Conservation (phyloP, 176 grass and related monocot species). For the Carex parvula region DNA sequence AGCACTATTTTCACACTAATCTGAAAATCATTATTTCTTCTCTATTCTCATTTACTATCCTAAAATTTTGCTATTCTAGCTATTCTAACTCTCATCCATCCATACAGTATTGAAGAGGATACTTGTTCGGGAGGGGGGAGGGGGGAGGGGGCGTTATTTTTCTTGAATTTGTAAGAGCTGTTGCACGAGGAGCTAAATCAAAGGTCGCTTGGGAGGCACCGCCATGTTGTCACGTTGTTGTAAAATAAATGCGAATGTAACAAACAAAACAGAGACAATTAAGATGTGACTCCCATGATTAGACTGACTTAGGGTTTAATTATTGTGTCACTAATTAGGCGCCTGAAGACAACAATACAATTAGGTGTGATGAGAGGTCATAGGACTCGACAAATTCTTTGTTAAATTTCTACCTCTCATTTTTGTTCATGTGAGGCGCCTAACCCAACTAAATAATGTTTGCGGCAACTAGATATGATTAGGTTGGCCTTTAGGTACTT, state of each 20-base stretch:
- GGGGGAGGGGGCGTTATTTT: too few species aligned
- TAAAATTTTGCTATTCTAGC: too few species aligned
- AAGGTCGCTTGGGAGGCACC: conserved; percentile 39
- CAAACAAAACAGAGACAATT: conserved; percentile 19
- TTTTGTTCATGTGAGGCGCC: conserved; percentile 25
- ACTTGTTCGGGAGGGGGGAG: too few species aligned
- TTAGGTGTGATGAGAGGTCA: background rate
- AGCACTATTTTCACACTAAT: too few species aligned
- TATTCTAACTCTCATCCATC: too few species aligned
- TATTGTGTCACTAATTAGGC: background rate
- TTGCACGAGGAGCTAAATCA: conserved; percentile 32
- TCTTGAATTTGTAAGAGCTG: too few species aligned
- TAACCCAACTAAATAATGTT: conserved; percentile 24
- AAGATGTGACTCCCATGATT: conserved; percentile 53
- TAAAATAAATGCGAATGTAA: conserved; percentile 45
- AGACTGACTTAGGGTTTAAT: conserved; percentile 26
- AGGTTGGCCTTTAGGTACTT: background rate
- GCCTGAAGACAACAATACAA: background rate
- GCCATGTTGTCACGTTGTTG: conserved; percentile 53
- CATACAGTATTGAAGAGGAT: too few species aligned
- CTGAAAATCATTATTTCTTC: too few species aligned
- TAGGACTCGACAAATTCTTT: background rate
- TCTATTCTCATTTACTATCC: too few species aligned
- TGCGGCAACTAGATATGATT: conserved; percentile 1
- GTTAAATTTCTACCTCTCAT: background rate